A percentile compares a stretch with the other conserved stretches of the same genome.
Evolutionary conservation across 2,329 filamentous ascomycete genomes (phyloP).

Genomic region (Alternaria gaisen): DNA sequence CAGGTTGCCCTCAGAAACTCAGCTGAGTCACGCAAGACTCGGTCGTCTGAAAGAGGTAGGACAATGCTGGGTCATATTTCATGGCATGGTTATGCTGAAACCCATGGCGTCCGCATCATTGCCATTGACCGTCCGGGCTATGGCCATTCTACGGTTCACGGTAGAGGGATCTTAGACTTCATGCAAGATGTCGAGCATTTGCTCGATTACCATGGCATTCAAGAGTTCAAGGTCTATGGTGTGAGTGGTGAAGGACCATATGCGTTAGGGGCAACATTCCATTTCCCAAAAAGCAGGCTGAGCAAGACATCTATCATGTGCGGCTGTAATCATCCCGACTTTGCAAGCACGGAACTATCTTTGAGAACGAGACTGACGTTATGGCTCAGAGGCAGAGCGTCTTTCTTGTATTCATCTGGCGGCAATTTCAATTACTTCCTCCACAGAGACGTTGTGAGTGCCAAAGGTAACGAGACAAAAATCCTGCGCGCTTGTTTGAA

Average conservation of each 20-base stretch:
- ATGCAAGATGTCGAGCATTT: conserved; percentile 3
- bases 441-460: not conserved
- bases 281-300: not conserved
- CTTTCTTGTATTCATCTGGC: not conserved
- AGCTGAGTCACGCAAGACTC: conserved; percentile 6
- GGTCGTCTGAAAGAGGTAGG: not conserved
- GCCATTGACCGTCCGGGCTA: not conserved
- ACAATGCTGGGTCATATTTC: conserved; percentile 3
- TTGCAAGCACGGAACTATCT: not conserved
- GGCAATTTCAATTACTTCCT: not conserved
- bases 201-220: conserved; percentile 1
- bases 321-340: not conserved
- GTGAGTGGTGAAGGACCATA: not conserved
- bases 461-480: not conserved
- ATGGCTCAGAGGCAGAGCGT: not conserved
- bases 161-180: not conserved
- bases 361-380: not conserved
- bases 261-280: not conserved
- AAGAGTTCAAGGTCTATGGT: not conserved
- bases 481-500: not conserved
- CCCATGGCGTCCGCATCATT: conserved; percentile 1
- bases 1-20: not conserved
- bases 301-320: conserved; percentile 3
- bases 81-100: not conserved
- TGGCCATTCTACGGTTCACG: not conserved